These are phyloP conservation scores for Xylaria flabelliformis DNA, from an alignment of 495 filamentous ascomycete species.

Conservation along the genomic window DNA sequence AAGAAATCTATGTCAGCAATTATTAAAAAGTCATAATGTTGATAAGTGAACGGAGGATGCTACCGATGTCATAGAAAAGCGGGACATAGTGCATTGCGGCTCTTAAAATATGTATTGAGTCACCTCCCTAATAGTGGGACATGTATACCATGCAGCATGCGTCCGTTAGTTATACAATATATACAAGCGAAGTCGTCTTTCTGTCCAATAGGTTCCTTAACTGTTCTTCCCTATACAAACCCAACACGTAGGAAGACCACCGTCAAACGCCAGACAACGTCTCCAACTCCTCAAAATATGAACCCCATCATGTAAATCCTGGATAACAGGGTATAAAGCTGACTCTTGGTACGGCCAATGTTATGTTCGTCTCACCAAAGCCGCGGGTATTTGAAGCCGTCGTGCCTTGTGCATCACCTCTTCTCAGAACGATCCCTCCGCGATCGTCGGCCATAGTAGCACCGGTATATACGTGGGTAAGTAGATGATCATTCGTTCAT, in stretches of 20 bases:
- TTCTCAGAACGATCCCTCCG: background rate
- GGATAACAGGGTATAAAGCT: slow-evolving; percentile 13
- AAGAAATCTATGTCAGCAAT: background rate
- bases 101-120: background rate
- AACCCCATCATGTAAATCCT: slow-evolving; percentile 3
- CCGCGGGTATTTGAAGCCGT: background rate
- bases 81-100: background rate
- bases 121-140: background rate
- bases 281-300: slow-evolving; percentile 22
- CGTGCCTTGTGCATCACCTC: slow-evolving; percentile 10
- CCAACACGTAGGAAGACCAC: slow-evolving; percentile 18
- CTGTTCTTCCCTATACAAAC: slow-evolving; percentile 8
- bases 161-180: slow-evolving; percentile 22
- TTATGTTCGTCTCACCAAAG: slow-evolving; percentile 10
- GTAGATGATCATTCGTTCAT: slow-evolving; percentile 21
- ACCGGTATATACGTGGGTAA: slow-evolving; percentile 5
- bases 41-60: no score
- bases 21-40: background rate
- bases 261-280: slow-evolving; percentile 19
- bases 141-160: slow-evolving; percentile 18
- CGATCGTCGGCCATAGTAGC: slow-evolving; percentile 11
- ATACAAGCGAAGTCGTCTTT: slow-evolving; percentile 21
- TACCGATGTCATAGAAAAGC: no score
- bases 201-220: slow-evolving; percentile 3
- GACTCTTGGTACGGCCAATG: background rate